Percentiles rank a stretch among this genome's conserved stretches.
Evolutionary conservation across 2,329 filamentous ascomycete genomes (phyloP).

Genomic region (Spiromastix sp.): DNA sequence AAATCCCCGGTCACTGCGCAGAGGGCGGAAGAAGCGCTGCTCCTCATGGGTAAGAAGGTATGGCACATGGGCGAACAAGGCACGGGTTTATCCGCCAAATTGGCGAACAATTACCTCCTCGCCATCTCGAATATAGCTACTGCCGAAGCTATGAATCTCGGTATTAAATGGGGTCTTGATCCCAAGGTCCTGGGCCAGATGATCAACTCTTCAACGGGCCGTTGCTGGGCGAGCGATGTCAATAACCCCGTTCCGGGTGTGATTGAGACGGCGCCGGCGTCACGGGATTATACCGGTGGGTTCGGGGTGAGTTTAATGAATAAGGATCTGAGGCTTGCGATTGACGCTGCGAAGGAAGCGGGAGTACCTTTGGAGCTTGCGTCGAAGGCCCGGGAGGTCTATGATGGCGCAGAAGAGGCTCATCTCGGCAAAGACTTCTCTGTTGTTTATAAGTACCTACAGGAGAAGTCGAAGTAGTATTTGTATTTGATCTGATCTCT

Average conservation of each 20-base stretch:
- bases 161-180: slow-evolving; percentile 52
- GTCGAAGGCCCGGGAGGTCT: slow-evolving; percentile 53
- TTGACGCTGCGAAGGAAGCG: slow-evolving; percentile 59
- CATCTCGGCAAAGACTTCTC: slow-evolving; percentile 69
- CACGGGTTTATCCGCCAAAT: slow-evolving; percentile 77
- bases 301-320: slow-evolving; percentile 71
- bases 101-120: slow-evolving; percentile 95
- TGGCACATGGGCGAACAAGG: slow-evolving; percentile 79
- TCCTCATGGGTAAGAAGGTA: slow-evolving; percentile 76
- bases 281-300: slow-evolving; percentile 64
- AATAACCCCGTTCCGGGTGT: slow-evolving; percentile 93
- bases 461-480: slow-evolving; percentile 17
- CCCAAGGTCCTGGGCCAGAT: slow-evolving; percentile 64
- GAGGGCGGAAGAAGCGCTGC: slow-evolving; percentile 57
- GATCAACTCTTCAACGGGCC: slow-evolving; percentile 89
- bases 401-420: slow-evolving; percentile 53
- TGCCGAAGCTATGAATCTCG: slow-evolving; percentile 57
- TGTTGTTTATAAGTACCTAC: slow-evolving; percentile 64
- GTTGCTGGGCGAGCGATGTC: slow-evolving; percentile 88
- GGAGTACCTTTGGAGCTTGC: slow-evolving; percentile 57
- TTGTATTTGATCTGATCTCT: background rate
- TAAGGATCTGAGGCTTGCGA: slow-evolving; percentile 66
- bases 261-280: slow-evolving; percentile 62
- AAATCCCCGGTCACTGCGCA: slow-evolving; percentile 43
- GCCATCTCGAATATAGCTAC: slow-evolving; percentile 81